Evolutionary conservation across 2,329 filamentous ascomycete species (phyloP), one percentile per base, ranked within the genome.

Genomic region (Canariomyces notabilis): DNA sequence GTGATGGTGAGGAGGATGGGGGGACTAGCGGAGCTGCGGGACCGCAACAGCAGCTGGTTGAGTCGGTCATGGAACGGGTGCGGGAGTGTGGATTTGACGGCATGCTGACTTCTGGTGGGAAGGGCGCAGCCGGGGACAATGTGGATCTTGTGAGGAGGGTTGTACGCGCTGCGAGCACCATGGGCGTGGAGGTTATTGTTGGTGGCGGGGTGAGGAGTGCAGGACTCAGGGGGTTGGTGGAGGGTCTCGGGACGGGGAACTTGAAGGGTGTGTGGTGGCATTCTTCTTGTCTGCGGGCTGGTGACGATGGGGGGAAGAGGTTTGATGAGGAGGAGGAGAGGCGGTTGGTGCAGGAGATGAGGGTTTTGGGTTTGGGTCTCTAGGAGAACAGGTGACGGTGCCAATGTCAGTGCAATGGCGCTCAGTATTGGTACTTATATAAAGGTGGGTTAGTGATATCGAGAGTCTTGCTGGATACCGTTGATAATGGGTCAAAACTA

Each of bases 31-130:
- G 22, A 15, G 26, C 9, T 29, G 26, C 9, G 14, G 3, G 26
- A 9, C 9, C 4, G 26, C 9, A 12, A 11, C 4, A 29, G 14
- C 26, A 9, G 8, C 3, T 29, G 26, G 8, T 26, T 12, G 39
- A 14, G 18, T 29, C 8, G 7, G 62, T 62, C 1, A 57, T 78
- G 21, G 55, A 61, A 4, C 57, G 59, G 6, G 56, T 79, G 11
- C 53, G 55, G 1, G 39, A 12, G 3, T 70, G 71, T 40, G 75
- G 76, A 8, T 79, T 81, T 52, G 60, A 65, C 2, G 75, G 67
- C 9, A 56, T 80, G 12, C 61, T 81, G 48, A 80, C 77, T 1
- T 73, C 76, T 0, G 77, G 77, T 6, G 77, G 77, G 0, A 48
- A 57, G 1, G 71, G 73, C 1, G 54, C 58, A 33, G 71, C 70